Base-by-base conservation (phyloP, 345 rosid genomes). In the Luvunga scandens region DNA sequence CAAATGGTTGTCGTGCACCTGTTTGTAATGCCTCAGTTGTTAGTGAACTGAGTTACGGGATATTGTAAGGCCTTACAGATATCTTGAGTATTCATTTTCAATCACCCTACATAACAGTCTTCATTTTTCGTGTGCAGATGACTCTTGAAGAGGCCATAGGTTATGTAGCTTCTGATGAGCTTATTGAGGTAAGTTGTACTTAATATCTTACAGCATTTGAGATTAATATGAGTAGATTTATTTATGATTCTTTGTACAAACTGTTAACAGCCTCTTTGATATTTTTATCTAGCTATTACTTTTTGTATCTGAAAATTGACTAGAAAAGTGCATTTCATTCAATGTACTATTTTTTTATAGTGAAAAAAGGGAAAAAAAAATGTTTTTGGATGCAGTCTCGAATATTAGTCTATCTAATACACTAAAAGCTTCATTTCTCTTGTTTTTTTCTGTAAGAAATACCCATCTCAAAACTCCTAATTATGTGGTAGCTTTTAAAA, bases 121-220 rank as follows among this genome's bases (percentile, higher is more conserved):
- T 64, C 25, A 9, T 31, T 39, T 22, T 75, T 75, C 80, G 33
- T 83, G n/a, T 80, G 81, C 92, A 96, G 99, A 85, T 96, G 92
- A 96, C 94, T 48, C 95, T 94, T 38, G 99, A 96, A 88, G 98
- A 96, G 86, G 98, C 97, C 76, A 92, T 94, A 50, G 98, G 99
- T 33, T 96, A 96, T 80, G 98, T 96, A 34, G 99, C 94, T 55
- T 85, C 97, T 19, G 99, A 94, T 86, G 99, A 94, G 84, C 97
- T 94, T 78, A 96, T 96, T 69, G 99, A 96, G 93, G 99, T 91
- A 85, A 73, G 71, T 80, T 71, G 21, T 59, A 21, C 0, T 9
- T 45, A 9, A 30, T 31, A 5, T 61, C 45, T 5, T 31, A 21
- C 39, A 66, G 16, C 66, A 34, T 24, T 66, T 16, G 48, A 55